Evolutionary conservation across 2,329 filamentous ascomycete genomes (phyloP), one percentile per base, ranked within the genome.

Genomic region (Rutstroemia sydowiana): DNA sequence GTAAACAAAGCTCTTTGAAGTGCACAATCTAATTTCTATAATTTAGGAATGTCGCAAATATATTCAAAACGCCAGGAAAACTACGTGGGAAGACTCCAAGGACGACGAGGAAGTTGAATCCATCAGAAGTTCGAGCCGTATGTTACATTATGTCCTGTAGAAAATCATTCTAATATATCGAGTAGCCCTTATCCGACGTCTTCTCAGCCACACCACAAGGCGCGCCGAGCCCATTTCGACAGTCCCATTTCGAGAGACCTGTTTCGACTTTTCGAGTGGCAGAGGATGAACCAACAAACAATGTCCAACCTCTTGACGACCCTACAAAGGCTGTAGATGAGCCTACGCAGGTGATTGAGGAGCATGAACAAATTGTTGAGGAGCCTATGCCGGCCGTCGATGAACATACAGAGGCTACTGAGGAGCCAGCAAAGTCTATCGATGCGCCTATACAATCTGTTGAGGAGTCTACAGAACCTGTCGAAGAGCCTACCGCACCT

Each of bases 1-100:
- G 86, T 78, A 59, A 62, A 64, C 58, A 60, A 52, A 49, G 36
- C 55, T 40, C 31, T n/a, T 42, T 45, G 52, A 28, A 28, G 53
- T 31, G 31, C 18, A 21, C 18, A 7, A 45, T 34, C 58, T 64
- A 42, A 63, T 46, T 40, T 32, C 21, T 11, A n/a, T 11, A 8
- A 20, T 23, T 23, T 63, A 97, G 93, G 57, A 92, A 92, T 67
- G 84, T 97, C 55, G 81, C 88, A 57, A 92, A 97, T 63, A 84
- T 95, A n/a, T 96, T 97, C 74, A 98, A 97, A 67, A 93, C 88
- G 34, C 88, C 88, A 3, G 87, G 87, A 52, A 92, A 89, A 66
- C 71, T 93, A 66, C 83, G 87, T 58, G 87, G 85, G 51, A 91
- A 89, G 72, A 92, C 87, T 26, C 87, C 88, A 39, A 78, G 85